Base-by-base conservation (phyloP, 129 eudicot genomes). In the Arctium minus region DNA sequence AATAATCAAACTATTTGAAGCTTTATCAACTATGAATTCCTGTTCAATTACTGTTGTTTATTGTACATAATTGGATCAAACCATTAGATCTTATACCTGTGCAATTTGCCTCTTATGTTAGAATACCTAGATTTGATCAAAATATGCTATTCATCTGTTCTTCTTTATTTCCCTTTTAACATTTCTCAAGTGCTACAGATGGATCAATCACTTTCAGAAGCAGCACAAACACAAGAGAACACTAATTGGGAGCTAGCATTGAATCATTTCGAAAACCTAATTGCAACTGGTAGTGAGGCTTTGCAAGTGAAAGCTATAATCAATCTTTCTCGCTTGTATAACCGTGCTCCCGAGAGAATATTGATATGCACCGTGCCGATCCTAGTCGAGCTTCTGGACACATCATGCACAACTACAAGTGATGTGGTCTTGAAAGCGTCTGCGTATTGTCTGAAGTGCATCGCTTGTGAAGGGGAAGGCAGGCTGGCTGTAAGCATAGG, bases 391-490 rank as follows among this genome's bases (percentile, higher is more conserved):
- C 94, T 87, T 73, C 85, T 92, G 62, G 76, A 72, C 68, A 82
- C 84, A 2, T 84, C 87, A 22, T 56, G 33, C 17, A 50, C 72
- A 36, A 74, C 6, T 32, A 37, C 50, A 36, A 84, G 71, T 48
- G 72, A 86, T 37, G 4, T 71, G 0, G 68, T 89, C n/a, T 83
- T 85, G 64, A 84, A 86, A 86, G 92, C 94, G 44, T 39, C 90
- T 36, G 91, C 84, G 13, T 86, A 84, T 79, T 88, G 89, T 86
- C 86, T 90, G 78, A 90, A 84, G 68, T 78, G 87, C 86, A 74
- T 88, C 70, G 86, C 94, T 75, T 85, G 76, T 69, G 82, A 80
- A 82, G 90, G 89, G 72, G 92, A 90, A 22, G 89, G 92, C 13
- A 70, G 72, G 33, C 74, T 92, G 78, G 91, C 92, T 13, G 29